These are phyloP conservation scores for Dactylellina cionopaga DNA, from an alignment of 2,329 filamentous ascomycete species.

Conservation along the genomic window DNA sequence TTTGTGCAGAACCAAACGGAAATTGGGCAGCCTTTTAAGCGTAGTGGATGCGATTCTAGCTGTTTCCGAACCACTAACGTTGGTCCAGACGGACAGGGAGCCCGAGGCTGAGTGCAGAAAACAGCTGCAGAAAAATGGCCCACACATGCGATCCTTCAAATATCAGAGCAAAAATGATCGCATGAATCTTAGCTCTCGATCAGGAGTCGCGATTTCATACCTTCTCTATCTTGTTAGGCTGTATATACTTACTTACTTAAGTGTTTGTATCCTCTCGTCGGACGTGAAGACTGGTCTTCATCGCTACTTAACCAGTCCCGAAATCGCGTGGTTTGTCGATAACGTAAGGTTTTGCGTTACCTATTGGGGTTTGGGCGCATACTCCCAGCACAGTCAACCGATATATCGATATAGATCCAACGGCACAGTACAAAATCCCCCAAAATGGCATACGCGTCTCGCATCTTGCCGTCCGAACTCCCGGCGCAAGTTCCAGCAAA, in stretches of 20 bases:
- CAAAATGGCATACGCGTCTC: conserved; percentile 40
- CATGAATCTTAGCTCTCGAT: neutral
- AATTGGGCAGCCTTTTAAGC: conserved; percentile 38
- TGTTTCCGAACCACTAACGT: conserved; percentile 31
- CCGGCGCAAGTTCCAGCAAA: conserved; percentile 30
- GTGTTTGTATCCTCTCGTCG: conserved; percentile 5
- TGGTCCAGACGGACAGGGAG: conserved; percentile 12
- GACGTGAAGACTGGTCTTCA: neutral
- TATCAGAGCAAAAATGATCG: conserved; percentile 6
- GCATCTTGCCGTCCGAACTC: conserved; percentile 29
- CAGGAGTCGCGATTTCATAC: conserved; percentile 16
- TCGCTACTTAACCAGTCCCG: conserved; percentile 5
- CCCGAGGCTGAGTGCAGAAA: conserved; percentile 43
- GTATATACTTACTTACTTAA: conserved; percentile 27
- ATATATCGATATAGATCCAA: no score
- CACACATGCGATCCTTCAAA: conserved; percentile 44
- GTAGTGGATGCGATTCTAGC: no score
- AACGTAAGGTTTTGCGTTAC: neutral
- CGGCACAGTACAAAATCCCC: no score
- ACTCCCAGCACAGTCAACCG: neutral
- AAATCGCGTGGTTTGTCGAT: conserved; percentile 22
- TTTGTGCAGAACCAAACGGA: conserved; percentile 27
- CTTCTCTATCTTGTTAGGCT: neutral
- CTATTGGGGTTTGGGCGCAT: neutral
- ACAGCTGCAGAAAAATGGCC: neutral